Evolutionary conservation across 129 eudicot species (phyloP).

Genomic region (Ambrosia artemisiifolia): DNA sequence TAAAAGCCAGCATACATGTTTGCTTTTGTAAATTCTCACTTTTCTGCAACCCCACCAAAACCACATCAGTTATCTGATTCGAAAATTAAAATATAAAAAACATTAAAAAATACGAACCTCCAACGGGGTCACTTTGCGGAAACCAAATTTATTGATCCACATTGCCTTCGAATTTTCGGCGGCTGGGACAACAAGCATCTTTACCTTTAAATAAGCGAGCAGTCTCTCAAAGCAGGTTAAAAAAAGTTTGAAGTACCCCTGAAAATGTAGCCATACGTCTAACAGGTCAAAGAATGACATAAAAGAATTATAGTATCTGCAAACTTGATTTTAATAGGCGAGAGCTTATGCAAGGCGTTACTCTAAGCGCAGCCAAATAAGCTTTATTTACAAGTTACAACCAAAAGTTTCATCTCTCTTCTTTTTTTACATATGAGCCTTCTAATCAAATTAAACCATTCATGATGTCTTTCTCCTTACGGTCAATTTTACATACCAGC

Average conservation of each 20-base stretch:
- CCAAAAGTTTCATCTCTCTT: too few species aligned
- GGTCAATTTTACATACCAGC: too few species aligned
- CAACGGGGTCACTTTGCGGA: slow-evolving; percentile 34
- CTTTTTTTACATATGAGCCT: too few species aligned
- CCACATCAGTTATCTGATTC: background rate
- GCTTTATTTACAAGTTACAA: too few species aligned
- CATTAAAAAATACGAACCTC: slow-evolving; percentile 32
- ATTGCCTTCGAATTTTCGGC: slow-evolving; percentile 59
- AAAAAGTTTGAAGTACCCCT: slow-evolving; percentile 78
- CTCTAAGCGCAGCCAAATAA: too few species aligned
- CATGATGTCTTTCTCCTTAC: too few species aligned
- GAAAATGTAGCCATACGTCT: background rate
- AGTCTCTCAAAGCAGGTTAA: slow-evolving; percentile 74
- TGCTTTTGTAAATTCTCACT: background rate
- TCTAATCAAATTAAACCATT: too few species aligned
- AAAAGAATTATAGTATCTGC: background rate
- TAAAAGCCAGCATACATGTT: background rate
- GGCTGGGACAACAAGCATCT: slow-evolving; percentile 73
- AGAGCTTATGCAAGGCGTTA: too few species aligned
- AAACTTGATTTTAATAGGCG: too few species aligned
- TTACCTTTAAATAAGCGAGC: slow-evolving; percentile 47
- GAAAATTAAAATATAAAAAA: background rate
- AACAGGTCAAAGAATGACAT: background rate
- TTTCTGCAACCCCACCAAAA: background rate
- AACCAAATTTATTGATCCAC: slow-evolving; percentile 70